These are phyloP conservation scores for Wallacemonas sp. DNA, from an alignment of 208 protist genomes.

Conservation along the genomic window DNA sequence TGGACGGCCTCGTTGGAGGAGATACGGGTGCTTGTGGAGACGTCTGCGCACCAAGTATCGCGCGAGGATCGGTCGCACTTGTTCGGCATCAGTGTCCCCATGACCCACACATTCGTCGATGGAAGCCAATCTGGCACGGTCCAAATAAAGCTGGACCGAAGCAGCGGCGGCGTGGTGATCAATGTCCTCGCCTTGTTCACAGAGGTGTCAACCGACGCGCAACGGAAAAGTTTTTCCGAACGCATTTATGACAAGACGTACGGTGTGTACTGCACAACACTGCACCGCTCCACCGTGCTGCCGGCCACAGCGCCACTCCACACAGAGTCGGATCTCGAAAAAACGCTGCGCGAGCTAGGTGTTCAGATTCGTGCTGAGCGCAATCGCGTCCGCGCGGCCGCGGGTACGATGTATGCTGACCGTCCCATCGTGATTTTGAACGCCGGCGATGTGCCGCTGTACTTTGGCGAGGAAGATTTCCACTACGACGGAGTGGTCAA, in stretches of 20 bases:
- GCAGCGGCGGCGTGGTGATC: conserved; percentile 24
- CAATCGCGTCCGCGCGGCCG: neutral
- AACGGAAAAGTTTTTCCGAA: conserved; percentile 54
- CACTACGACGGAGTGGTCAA: neutral
- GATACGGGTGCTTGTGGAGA: conserved; percentile 1
- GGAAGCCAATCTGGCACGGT: conserved; percentile 31
- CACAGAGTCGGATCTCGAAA: neutral
- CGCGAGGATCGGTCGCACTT: neutral
- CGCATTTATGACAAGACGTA: conserved; percentile 32
- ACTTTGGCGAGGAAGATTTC: conserved; percentile 36
- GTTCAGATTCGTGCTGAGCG: conserved; percentile 1
- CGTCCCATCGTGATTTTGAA: conserved; percentile 38
- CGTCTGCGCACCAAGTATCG: neutral
- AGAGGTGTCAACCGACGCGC: conserved; percentile 28
- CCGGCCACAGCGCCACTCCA: conserved; percentile 6
- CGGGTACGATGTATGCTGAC: conserved; percentile 10
- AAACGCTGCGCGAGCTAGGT: neutral
- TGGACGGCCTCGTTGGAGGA: neutral
- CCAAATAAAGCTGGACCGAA: conserved; percentile 28
- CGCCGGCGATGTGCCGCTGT: conserved; percentile 41
- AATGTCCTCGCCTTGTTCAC: conserved; percentile 42
- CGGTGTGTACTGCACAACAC: neutral
- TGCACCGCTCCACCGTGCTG: conserved; percentile 6
- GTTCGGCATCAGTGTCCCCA: neutral
- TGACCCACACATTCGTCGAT: conserved; percentile 37